phyloP scores from a whole-genome alignment of 768 basidiomycete species.

The Erythrobasidium yunnanense region DNA sequence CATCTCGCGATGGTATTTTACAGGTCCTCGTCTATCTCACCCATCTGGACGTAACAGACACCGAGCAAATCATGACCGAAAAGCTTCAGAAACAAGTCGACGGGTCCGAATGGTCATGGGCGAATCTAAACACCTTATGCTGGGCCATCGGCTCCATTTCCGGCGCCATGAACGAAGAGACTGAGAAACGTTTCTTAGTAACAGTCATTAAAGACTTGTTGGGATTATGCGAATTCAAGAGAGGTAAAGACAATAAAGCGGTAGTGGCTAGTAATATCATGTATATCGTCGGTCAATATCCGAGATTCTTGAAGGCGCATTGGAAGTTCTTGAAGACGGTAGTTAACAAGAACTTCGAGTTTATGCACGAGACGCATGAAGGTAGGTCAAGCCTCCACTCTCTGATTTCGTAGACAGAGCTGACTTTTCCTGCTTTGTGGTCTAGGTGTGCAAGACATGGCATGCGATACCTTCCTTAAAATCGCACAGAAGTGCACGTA shows the following conservation, averaged over 20 bases:
- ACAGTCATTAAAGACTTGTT: conserved; percentile 97
- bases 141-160: conserved; percentile 99
- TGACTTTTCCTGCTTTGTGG: neutral
- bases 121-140: conserved; percentile 94
- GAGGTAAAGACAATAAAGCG: conserved; percentile 99
- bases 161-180: conserved; percentile 98
- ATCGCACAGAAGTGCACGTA: conserved; percentile 80
- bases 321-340: conserved; percentile 99
- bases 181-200: conserved; percentile 95
- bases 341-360: conserved; percentile 98
- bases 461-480: conserved; percentile 99
- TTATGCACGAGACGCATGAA: conserved; percentile 99
- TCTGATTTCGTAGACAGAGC: no score
- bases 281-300: conserved; percentile 99
- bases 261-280: conserved; percentile 58
- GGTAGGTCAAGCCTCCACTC: conserved; percentile 47
- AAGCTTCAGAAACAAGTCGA: conserved; percentile 83
- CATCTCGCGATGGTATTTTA: neutral
- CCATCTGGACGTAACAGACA: conserved; percentile 88
- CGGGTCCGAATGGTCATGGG: conserved; percentile 94
- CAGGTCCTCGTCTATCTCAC: conserved; percentile 85
- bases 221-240: conserved; percentile 95
- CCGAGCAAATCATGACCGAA: conserved; percentile 92
- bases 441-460: conserved; percentile 97
- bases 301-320: conserved; percentile 96